These are phyloP conservation scores for Xylaria intraflava DNA, from an alignment of 495 filamentous ascomycete genomes.

Conservation along the genomic window DNA sequence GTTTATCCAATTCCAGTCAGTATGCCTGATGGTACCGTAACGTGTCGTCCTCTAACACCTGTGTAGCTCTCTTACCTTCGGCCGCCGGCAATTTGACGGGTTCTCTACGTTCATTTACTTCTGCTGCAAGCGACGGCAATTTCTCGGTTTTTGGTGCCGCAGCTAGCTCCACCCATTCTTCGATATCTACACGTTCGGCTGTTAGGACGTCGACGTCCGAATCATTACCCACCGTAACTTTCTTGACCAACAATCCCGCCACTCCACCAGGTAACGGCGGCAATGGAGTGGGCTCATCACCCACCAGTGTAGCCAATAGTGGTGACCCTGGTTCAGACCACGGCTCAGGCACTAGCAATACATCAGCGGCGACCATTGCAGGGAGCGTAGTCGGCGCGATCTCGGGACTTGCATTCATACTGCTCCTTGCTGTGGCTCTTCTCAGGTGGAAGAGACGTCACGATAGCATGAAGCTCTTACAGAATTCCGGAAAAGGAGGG, in stretches of 20 bases:
- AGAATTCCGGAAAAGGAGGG: slow-evolving; percentile 23
- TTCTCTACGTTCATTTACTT: slow-evolving; percentile 25
- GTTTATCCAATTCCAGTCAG: slow-evolving; percentile 4
- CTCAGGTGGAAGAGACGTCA: slow-evolving; percentile 50
- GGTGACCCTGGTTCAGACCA: slow-evolving; percentile 7
- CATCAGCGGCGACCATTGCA: slow-evolving; percentile 39
- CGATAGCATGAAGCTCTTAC: slow-evolving; percentile 27
- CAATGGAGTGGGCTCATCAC: slow-evolving; percentile 1
- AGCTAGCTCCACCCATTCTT: background rate
- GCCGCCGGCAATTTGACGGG: slow-evolving; percentile 27
- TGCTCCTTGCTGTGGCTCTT: slow-evolving; percentile 49
- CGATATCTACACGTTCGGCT: slow-evolving; percentile 6
- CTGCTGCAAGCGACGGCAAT: slow-evolving; percentile 12
- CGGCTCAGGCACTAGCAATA: slow-evolving; percentile 7
- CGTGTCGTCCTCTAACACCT: background rate
- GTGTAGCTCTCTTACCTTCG: slow-evolving; percentile 33
- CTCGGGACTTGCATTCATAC: slow-evolving; percentile 54
- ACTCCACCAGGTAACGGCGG: slow-evolving; percentile 5
- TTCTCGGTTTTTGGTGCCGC: slow-evolving; percentile 12
- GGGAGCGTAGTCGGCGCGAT: slow-evolving; percentile 62
- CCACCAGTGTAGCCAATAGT: slow-evolving; percentile 13
- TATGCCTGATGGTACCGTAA: background rate
- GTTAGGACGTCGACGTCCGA: slow-evolving; percentile 12
- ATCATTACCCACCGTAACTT: slow-evolving; percentile 14
- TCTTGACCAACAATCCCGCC: slow-evolving; percentile 5